Evolutionary conservation across 495 filamentous ascomycete genomes (phyloP).

Genomic region (Penicillium ucsense): DNA sequence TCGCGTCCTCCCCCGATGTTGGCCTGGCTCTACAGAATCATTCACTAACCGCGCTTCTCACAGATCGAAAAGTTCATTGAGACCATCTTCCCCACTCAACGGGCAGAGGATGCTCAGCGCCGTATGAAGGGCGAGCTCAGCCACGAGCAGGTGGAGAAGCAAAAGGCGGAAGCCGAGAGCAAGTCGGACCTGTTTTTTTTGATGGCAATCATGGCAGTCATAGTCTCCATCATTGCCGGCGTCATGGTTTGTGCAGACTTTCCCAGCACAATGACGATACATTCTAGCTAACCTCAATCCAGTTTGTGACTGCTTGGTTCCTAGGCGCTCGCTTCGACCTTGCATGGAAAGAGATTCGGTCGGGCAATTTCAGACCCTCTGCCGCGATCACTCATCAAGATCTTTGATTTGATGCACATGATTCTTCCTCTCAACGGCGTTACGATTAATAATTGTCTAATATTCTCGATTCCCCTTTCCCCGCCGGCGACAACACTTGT

Average conservation of each 20-base stretch:
- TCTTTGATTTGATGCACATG: slow-evolving; percentile 10
- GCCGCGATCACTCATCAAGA: slow-evolving; percentile 10
- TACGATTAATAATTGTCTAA: slow-evolving; percentile 24
- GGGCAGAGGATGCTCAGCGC: slow-evolving; percentile 36
- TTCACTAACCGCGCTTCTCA: background rate
- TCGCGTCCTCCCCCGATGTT: background rate
- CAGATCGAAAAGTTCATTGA: slow-evolving; percentile 98
- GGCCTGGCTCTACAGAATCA: too few relatives aligned
- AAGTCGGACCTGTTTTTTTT: slow-evolving; percentile 55
- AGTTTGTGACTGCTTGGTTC: slow-evolving; percentile 60
- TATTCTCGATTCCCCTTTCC: slow-evolving; percentile 18
- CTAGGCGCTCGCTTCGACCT: slow-evolving; percentile 61
- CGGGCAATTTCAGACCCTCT: slow-evolving; percentile 36
- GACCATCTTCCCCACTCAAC: slow-evolving; percentile 75
- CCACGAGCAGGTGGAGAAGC: slow-evolving; percentile 35
- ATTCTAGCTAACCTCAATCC: slow-evolving; percentile 4
- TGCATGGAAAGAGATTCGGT: slow-evolving; percentile 44
- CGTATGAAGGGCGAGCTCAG: slow-evolving; percentile 28
- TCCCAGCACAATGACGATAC: background rate
- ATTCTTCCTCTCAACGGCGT: slow-evolving; percentile 17
- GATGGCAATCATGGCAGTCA: slow-evolving; percentile 47
- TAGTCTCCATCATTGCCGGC: slow-evolving; percentile 48
- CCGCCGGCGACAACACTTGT: slow-evolving; percentile 17
- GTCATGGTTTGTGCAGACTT: slow-evolving; percentile 49
- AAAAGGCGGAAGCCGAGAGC: slow-evolving; percentile 39